phyloP scores from a whole-genome alignment of 2,329 filamentous ascomycete species.

The Ceratocystis harringtonii region DNA sequence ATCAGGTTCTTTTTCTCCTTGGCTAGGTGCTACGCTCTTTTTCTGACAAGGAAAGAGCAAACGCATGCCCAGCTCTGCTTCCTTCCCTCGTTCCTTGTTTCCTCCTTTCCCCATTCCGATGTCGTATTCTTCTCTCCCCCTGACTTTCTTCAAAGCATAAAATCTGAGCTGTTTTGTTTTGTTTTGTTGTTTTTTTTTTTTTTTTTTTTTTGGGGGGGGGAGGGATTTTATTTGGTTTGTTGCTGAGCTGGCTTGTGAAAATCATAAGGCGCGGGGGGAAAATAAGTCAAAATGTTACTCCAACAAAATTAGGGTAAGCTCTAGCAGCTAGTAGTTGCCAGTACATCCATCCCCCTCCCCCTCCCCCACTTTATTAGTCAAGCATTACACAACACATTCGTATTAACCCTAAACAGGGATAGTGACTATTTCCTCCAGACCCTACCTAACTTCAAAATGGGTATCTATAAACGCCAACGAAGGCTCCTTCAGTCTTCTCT shows the following conservation, averaged over 20 bases:
- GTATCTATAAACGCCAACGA: neutral
- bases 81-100: neutral
- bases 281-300: no score
- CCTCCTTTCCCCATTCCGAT: neutral
- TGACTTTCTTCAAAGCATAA: neutral
- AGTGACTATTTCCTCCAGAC: neutral
- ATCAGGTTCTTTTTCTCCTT: slow-evolving; percentile 5
- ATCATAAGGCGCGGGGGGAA: neutral
- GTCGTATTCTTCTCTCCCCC: neutral
- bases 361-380: neutral
- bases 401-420: neutral
- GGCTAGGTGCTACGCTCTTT: no score
- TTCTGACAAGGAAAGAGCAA: no score
- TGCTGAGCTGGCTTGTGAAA: neutral
- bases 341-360: no score
- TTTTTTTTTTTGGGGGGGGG: no score
- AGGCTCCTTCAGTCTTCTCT: neutral
- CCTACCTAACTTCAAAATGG: neutral
- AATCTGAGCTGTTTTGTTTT: neutral
- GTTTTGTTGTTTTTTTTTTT: neutral
- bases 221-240: no score
- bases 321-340: no score
- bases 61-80: neutral
- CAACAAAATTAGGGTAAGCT: no score
- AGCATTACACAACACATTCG: neutral